A percentile compares a stretch with the other conserved stretches of the same genome.
These are phyloP conservation scores for Paecilomyces dactylethromorphus DNA, from an alignment of 2,329 filamentous ascomycete genomes.

Conservation along the genomic window DNA sequence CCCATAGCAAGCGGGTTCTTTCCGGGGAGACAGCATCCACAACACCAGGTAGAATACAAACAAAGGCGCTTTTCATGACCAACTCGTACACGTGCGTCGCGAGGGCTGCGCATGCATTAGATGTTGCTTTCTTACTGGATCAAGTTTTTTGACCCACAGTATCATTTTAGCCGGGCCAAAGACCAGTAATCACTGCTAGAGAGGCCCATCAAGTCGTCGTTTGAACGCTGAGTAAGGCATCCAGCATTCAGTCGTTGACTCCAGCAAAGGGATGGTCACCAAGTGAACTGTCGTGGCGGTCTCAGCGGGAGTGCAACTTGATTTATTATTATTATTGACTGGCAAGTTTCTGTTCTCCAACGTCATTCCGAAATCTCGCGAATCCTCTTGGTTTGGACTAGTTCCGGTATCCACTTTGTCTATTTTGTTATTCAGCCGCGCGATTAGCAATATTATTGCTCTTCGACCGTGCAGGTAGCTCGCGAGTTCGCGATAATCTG, in stretches of 20 bases:
- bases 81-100: background rate
- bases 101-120: background rate
- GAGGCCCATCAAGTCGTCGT: background rate
- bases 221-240: background rate
- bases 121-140: background rate
- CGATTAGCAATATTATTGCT: background rate
- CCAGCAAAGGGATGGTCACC: background rate
- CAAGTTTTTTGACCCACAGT: background rate
- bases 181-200: background rate
- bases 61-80: no score
- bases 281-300: background rate
- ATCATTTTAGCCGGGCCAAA: background rate
- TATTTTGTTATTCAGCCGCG: background rate
- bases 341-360: background rate
- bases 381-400: background rate
- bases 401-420: background rate
- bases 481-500: background rate
- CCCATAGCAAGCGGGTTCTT: no score
- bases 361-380: background rate
- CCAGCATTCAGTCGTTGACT: background rate
- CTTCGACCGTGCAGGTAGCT: background rate
- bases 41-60: no score
- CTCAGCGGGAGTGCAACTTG: background rate
- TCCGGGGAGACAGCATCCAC: no score
- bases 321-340: no score